Conservation (phyloP, 2,329 filamentous ascomycete species). For the Fusarium annulatum region DNA sequence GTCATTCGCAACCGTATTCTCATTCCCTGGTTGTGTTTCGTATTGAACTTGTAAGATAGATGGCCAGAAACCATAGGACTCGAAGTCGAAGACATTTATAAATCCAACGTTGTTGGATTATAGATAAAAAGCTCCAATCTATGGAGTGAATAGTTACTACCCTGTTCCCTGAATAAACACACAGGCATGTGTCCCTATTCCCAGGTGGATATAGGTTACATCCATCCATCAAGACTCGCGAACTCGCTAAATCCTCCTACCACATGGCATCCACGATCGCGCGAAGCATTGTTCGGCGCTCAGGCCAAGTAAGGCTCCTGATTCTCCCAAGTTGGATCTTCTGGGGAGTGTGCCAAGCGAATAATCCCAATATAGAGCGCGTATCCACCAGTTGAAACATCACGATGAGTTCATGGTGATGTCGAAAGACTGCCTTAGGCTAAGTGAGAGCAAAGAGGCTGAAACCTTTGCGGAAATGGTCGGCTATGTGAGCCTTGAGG, state of each 20-base stretch:
- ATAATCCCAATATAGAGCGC: rapidly evolving
- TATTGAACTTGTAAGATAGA: not conserved
- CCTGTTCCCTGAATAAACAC: not conserved
- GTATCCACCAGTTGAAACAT: not conserved
- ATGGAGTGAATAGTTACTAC: not conserved
- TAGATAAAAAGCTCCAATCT: not conserved
- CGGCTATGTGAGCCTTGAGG: not conserved
- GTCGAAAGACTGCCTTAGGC: no score
- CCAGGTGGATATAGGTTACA: constrained; percentile 1
- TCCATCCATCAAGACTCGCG: not conserved
- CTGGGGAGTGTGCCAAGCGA: not conserved
- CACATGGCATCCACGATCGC: not conserved
- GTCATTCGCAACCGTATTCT: not conserved
- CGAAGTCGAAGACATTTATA: not conserved
- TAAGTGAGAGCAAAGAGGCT: not conserved
- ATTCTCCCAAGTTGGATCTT: not conserved
- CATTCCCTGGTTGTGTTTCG: no score
- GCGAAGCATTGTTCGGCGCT: not conserved
- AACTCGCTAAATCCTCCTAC: constrained; percentile 4
- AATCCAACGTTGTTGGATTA: not conserved
- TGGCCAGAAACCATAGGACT: not conserved
- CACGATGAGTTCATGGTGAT: not conserved
- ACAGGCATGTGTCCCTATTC: not conserved
- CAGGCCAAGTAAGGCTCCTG: not conserved
- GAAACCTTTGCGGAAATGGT: not conserved